phyloP scores from a whole-genome alignment of 2,329 filamentous ascomycete genomes.

The Venturia pyrina region DNA sequence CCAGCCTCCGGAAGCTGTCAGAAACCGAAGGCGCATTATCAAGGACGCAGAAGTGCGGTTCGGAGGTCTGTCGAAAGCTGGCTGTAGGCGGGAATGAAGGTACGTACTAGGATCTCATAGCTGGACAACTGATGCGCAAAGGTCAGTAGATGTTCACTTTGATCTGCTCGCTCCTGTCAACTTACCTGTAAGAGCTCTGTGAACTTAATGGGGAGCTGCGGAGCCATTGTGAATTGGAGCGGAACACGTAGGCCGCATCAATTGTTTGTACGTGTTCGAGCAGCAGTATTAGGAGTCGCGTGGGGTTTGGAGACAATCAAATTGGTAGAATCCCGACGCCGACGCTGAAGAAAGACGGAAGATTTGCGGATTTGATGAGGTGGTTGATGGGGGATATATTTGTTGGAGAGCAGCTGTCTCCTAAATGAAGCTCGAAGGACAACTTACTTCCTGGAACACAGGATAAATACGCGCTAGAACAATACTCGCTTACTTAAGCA shows the following conservation, averaged over 20 bases:
- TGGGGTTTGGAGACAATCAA: background rate
- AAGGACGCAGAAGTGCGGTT: background rate
- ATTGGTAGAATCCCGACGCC: background rate
- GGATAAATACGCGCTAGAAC: background rate
- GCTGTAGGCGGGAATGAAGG: background rate
- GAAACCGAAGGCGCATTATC: background rate
- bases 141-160: constrained; percentile 21
- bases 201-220: constrained; percentile 76
- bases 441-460: background rate
- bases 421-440: background rate
- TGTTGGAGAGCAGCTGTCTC: background rate
- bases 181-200: constrained; percentile 74
- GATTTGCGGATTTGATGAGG: background rate
- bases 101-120: constrained; percentile 36
- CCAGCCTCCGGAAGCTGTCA: background rate
- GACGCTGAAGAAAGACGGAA: background rate
- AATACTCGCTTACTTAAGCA: background rate
- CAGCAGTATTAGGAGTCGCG: constrained; percentile 2
- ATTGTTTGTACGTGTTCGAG: constrained; percentile 1
- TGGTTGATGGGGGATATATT: background rate
- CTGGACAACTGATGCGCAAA: constrained; percentile 31
- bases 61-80: background rate
- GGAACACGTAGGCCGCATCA: constrained; percentile 5
- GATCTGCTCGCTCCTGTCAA: constrained; percentile 4
- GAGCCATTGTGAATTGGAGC: constrained; percentile 41